These are phyloP conservation scores for Periconia macrospinosa DNA, from an alignment of 2,329 filamentous ascomycete species.

Conservation along the genomic window DNA sequence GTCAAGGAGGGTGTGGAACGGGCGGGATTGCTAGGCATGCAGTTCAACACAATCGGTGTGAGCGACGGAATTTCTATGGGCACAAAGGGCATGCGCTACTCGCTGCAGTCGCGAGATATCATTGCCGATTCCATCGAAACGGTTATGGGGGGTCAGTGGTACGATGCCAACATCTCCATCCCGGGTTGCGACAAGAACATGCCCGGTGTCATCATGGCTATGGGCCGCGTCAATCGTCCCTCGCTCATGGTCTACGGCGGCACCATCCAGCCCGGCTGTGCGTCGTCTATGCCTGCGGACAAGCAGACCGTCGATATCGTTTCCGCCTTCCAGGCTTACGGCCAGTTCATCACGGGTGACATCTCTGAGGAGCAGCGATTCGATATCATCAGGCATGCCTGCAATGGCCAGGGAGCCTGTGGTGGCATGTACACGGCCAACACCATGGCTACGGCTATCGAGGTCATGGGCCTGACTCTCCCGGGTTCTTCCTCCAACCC, in stretches of 20 bases:
- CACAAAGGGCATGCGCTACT: conserved; percentile 94
- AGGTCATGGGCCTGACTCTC: conserved; percentile 54
- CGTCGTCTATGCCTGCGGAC: conserved; percentile 63
- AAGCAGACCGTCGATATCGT: conserved; percentile 86
- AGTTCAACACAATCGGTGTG: conserved; percentile 99
- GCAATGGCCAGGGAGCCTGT: conserved; percentile 80
- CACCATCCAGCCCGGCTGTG: conserved; percentile 89
- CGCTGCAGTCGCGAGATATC: conserved; percentile 89
- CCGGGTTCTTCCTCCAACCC: conserved; percentile 56
- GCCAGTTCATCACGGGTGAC: conserved; percentile 88
- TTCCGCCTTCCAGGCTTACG: conserved; percentile 96
- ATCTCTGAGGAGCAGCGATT: conserved; percentile 90
- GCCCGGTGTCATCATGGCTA: conserved; percentile 69
- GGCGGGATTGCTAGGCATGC: conserved; percentile 85
- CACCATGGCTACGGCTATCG: conserved; percentile 56
- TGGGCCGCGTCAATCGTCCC: conserved; percentile 91
- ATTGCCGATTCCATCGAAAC: conserved; percentile 99
- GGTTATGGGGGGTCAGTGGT: conserved; percentile 98
- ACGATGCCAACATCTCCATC: conserved; percentile 95
- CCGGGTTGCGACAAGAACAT: conserved; percentile 99
- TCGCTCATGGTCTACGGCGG: conserved; percentile 98
- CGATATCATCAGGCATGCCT: conserved; percentile 92
- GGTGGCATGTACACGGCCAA: conserved; percentile 72
- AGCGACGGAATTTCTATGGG: conserved; percentile 99
- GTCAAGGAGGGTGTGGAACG: conserved; percentile 73